These are phyloP conservation scores for Solanum neorickii DNA, from an alignment of 257 asterid genomes.

Conservation along the genomic window DNA sequence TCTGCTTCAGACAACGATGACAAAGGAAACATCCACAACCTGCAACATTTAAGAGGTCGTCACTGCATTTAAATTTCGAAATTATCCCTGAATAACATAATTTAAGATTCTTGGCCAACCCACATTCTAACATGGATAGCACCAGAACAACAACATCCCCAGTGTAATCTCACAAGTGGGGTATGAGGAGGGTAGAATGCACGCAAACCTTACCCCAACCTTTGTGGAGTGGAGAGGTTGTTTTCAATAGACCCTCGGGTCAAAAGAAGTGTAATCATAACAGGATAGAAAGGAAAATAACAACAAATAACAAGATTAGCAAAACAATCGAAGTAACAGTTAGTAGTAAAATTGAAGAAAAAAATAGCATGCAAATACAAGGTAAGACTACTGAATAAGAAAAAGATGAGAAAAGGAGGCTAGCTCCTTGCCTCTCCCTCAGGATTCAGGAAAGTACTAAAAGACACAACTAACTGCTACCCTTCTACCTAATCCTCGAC, in stretches of 20 bases:
- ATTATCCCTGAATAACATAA: not conserved
- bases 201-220: not conserved
- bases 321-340: not conserved
- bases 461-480: not conserved
- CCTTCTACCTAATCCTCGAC: not conserved
- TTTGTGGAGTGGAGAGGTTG: not conserved
- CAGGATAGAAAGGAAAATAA: not conserved
- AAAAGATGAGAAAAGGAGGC: not conserved
- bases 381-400: not conserved
- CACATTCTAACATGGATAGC: not conserved
- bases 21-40: slow-evolving; percentile 89
- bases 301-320: not conserved
- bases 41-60: slow-evolving; percentile 19
- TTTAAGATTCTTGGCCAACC: not conserved
- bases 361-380: not conserved
- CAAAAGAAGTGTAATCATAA: not conserved
- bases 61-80: not conserved
- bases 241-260: not conserved
- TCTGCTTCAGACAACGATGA: slow-evolving; percentile 61
- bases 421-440: not conserved
- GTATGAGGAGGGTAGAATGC: not conserved
- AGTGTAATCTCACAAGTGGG: not conserved
- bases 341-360: not conserved
- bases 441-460: not conserved
- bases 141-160: not conserved